Percentiles rank a stretch among this genome's conserved stretches.
Evolutionary conservation across 2,329 filamentous ascomycete genomes (phyloP).

Genomic region (Phaeosphaeriaceae sp.): DNA sequence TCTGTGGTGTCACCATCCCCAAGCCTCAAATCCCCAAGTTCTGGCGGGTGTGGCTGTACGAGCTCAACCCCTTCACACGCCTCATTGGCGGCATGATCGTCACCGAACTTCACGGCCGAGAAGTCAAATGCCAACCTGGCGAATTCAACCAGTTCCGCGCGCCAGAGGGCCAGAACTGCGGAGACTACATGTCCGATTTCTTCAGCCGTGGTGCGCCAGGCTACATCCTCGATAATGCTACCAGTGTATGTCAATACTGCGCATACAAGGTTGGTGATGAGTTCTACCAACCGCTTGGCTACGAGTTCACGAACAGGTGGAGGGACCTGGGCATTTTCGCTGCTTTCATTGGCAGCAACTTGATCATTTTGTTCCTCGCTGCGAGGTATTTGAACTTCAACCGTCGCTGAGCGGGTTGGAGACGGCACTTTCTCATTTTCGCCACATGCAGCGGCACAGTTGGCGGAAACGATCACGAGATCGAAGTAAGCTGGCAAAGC

Average conservation of each 20-base stretch:
- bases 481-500: background rate
- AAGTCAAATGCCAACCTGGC: constrained; percentile 64
- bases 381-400: constrained; percentile 60
- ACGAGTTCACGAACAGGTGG: constrained; percentile 76
- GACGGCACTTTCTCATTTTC: background rate
- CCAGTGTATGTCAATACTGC: constrained; percentile 78
- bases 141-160: constrained; percentile 75
- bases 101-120: constrained; percentile 72
- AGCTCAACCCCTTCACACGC: constrained; percentile 83
- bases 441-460: background rate
- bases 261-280: constrained; percentile 81
- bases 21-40: constrained; percentile 78
- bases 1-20: constrained; percentile 87
- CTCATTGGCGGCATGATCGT: constrained; percentile 82
- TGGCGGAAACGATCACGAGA: background rate
- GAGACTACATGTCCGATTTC: constrained; percentile 76
- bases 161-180: constrained; percentile 71
- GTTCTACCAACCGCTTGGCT: constrained; percentile 73
- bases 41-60: constrained; percentile 82
- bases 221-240: constrained; percentile 72
- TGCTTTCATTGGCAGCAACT: constrained; percentile 79
- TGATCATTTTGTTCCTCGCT: constrained; percentile 68
- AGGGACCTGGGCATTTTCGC: constrained; percentile 80
- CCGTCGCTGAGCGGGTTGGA: constrained; percentile 28
- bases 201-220: constrained; percentile 73